These are phyloP conservation scores for Candida quercuum DNA, from an alignment of 805 yeast genomes.

Conservation along the genomic window DNA sequence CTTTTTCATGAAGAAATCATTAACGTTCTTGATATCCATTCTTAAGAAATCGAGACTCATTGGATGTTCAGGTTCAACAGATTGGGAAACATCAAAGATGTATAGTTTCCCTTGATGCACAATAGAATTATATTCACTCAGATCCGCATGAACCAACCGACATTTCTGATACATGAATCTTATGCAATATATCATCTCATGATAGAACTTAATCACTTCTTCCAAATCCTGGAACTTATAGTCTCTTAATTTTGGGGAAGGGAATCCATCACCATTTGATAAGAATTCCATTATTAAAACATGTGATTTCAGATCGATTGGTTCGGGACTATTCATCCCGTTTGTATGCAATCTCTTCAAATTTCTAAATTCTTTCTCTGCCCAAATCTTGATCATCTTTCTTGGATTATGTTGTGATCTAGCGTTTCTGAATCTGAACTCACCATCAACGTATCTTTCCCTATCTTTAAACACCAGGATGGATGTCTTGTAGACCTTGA, in stretches of 20 bases:
- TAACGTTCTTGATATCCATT: conserved; percentile 96
- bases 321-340: conserved; percentile 93
- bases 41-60: conserved; percentile 91
- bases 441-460: conserved; percentile 94
- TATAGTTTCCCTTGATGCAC: conserved; percentile 75
- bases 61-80: conserved; percentile 97
- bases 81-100: conserved; percentile 94
- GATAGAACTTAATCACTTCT: conserved; percentile 63
- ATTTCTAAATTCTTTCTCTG: conserved; percentile 94
- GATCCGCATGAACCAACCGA: conserved; percentile 91
- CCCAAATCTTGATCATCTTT: conserved; percentile 98
- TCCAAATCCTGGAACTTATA: conserved; percentile 66
- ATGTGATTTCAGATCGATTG: conserved; percentile 81
- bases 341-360: conserved; percentile 71
- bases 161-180: conserved; percentile 84
- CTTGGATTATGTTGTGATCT: conserved; percentile 89
- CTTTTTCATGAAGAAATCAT: conserved; percentile 74
- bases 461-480: conserved; percentile 95
- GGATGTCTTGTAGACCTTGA: conserved; percentile 93
- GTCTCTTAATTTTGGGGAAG: conserved; percentile 87
- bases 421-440: conserved; percentile 82
- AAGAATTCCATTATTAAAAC: conserved; percentile 93
- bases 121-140: conserved; percentile 89
- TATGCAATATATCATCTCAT: conserved; percentile 78
- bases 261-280: conserved; percentile 72